Conservation (phyloP, 129 eudicot species). For the Helichrysum umbraculigerum region DNA sequence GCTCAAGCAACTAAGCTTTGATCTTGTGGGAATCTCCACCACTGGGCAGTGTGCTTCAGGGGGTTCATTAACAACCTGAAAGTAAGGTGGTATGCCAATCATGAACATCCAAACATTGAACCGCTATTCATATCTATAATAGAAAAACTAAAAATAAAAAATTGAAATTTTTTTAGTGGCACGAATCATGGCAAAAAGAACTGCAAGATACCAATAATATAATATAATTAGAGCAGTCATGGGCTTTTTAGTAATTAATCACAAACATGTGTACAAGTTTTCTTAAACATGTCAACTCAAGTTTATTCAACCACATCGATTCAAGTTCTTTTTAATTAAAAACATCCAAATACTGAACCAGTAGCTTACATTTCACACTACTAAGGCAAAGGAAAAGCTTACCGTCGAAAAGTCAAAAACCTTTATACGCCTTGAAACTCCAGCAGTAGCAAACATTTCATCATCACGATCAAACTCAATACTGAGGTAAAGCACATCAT, state of each 20-base stretch:
- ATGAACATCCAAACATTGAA: slow-evolving; percentile 1
- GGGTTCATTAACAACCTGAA: slow-evolving; percentile 70
- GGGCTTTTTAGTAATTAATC: not conserved
- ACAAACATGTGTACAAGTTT: slow-evolving; percentile 11
- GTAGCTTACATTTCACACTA: not conserved
- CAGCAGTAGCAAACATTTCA: slow-evolving; percentile 80
- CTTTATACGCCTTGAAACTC: slow-evolving; percentile 70
- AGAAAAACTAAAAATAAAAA: not conserved
- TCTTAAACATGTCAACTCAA: not conserved
- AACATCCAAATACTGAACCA: not conserved
- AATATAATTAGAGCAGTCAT: not conserved
- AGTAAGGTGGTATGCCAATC: slow-evolving; percentile 12
- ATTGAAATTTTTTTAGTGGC: not conserved
- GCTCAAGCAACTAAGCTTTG: slow-evolving; percentile 77
- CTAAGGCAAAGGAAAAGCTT: slow-evolving; percentile 31
- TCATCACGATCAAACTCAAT: slow-evolving; percentile 79
- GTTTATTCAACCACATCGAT: not conserved
- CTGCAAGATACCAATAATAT: slow-evolving; percentile 2
- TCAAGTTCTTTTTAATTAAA: not conserved
- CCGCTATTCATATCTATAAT: not conserved
- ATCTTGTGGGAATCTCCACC: slow-evolving; percentile 70
- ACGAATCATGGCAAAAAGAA: not conserved
- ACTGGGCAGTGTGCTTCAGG: slow-evolving; percentile 70
- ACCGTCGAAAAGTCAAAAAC: slow-evolving; percentile 68
- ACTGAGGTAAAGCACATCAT: slow-evolving; percentile 38